Evolutionary conservation across 495 filamentous ascomycete genomes (phyloP), one percentile per base, ranked within the genome.

Genomic region (Annulohypoxylon stygium): DNA sequence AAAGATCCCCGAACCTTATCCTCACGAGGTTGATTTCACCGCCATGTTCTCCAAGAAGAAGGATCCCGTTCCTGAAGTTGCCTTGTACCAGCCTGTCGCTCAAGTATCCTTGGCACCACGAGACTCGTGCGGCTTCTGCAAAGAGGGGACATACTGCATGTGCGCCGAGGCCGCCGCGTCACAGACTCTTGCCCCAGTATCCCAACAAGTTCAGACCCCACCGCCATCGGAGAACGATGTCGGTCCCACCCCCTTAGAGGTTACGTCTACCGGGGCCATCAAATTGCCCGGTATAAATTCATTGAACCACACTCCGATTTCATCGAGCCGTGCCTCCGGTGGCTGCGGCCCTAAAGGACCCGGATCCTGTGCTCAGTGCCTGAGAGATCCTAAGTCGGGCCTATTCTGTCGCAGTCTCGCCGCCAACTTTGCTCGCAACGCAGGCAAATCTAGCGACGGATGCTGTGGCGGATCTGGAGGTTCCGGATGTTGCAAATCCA

Each of bases 61-160:
- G 48, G 63, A 73, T 61, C 26, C 70, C n/a, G 43, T 54, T 61
- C 0, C 57, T 18, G n/a, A 74, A 65, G 61, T 74, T 4, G 33
- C 74, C n/a, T 39, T 81, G 57, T 58, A 76, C 7, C 81, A 78
- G 2, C 53, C 77, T 2, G 72, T 77, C 16, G 63, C 77, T 23
- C 73, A 82, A 65, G 30, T 61, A 4, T 68, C 78, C 11, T 55
- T 82, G 14, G 77, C 81, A 43, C 75, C 75, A 4, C 74, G 78
- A 51, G 93, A 96, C 57, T 87, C 90, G 9, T 97, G 93, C 75
- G 93, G 93, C n/a, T 97, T 97, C 83, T 97, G 93, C 79, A 86
- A 90, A 72, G 92, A 95, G 60, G 93, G 92, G 14, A 93, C 90
- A 0, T 91, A 92, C 73, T 97, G 93, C 76, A 88, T 95, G 64